A percentile compares a stretch with the other conserved stretches of the same genome.
Conservation (phyloP, 768 basidiomycete genomes). For the Phlebiopsis flavidoalba region DNA sequence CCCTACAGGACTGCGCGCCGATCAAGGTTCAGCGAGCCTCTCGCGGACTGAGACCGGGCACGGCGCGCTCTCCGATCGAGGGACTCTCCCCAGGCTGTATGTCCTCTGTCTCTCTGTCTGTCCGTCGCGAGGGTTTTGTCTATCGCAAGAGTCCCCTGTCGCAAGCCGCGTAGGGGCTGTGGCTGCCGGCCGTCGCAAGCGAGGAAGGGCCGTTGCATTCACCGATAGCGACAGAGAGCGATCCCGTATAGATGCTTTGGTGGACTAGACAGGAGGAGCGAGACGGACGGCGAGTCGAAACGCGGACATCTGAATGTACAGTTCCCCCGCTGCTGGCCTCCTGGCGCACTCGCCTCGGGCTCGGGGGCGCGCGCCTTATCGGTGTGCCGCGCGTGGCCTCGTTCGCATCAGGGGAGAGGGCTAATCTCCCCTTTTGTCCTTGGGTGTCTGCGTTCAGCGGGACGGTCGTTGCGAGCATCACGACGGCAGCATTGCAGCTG, state of each 20-base stretch:
- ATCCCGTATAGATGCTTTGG: neutral
- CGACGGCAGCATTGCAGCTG: neutral
- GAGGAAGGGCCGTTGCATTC: neutral
- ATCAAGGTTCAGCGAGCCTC: too few species aligned
- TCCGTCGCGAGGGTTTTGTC: too few species aligned
- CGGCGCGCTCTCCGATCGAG: too few species aligned
- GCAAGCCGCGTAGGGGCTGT: too few species aligned
- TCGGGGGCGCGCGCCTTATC: neutral
- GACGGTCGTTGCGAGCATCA: neutral
- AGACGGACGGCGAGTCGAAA: too few species aligned
- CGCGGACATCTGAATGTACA: conserved; percentile 1
- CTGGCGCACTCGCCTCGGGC: neutral
- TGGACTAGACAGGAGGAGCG: neutral
- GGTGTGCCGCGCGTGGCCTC: neutral
- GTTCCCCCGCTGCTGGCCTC: neutral
- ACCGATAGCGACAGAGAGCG: neutral
- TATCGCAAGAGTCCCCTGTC: too few species aligned
- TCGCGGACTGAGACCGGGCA: too few species aligned
- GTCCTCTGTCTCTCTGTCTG: too few species aligned
- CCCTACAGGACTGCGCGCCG: too few species aligned
- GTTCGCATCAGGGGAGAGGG: neutral
- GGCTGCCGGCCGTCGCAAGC: too few species aligned
- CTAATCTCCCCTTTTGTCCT: neutral
- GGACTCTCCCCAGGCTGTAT: too few species aligned
- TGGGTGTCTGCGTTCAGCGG: too few species aligned